phyloP scores from a whole-genome alignment of 1,139 yeast genomes.

The Maudiozyma humilis region DNA sequence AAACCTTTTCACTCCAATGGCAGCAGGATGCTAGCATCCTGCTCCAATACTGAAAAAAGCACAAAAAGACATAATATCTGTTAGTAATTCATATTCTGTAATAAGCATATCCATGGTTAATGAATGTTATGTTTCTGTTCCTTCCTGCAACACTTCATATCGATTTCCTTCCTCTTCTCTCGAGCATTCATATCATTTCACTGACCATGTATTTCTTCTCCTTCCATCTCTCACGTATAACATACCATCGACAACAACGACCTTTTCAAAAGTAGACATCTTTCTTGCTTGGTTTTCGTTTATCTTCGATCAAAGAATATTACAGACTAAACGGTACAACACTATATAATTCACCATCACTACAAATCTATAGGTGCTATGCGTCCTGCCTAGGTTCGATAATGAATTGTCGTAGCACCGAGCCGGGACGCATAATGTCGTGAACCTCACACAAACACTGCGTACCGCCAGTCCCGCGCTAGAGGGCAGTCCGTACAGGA shows the following conservation, averaged over 20 bases:
- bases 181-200: not conserved
- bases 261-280: slow-evolving; percentile 93
- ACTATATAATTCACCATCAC: not conserved
- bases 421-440: not conserved
- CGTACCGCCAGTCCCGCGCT: too few species aligned
- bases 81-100: not conserved
- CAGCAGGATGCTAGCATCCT: not conserved
- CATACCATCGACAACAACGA: slow-evolving; percentile 91
- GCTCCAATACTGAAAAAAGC: not conserved
- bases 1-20: not conserved
- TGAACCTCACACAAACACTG: too few species aligned
- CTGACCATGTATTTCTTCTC: not conserved
- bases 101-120: too few species aligned
- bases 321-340: not conserved
- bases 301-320: not conserved
- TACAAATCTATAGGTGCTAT: not conserved
- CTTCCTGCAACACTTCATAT: not conserved
- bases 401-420: not conserved
- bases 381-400: not conserved
- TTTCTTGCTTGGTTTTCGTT: slow-evolving; percentile 26
- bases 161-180: not conserved
- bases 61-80: not conserved
- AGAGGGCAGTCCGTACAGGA: too few species aligned
- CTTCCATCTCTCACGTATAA: slow-evolving; percentile 11
- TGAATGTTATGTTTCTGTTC: not conserved